Percentiles rank a stretch among this genome's conserved stretches.
Conservation (phyloP, 2,329 filamentous ascomycete species). For the Pseudopyricularia javanii region DNA sequence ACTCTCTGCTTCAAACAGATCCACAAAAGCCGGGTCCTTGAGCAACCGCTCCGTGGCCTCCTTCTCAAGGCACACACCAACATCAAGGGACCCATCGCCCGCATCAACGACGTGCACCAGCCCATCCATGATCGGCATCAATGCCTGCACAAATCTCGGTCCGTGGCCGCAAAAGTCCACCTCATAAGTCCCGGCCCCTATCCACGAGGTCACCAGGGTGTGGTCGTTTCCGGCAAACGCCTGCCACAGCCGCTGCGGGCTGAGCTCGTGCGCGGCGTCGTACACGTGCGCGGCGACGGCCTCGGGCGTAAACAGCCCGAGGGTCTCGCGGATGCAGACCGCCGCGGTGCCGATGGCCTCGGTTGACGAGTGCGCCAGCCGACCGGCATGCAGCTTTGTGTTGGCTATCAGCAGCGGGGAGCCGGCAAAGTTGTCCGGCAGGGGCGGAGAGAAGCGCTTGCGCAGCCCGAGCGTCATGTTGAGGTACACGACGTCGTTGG, state of each 20-base stretch:
- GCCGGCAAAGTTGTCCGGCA: constrained; percentile 27
- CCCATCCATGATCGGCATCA: constrained; percentile 29
- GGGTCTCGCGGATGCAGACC: constrained; percentile 18
- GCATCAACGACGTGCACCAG: constrained; percentile 27
- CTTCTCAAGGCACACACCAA: constrained; percentile 19
- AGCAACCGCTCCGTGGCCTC: constrained; percentile 15
- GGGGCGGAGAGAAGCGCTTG: constrained; percentile 20
- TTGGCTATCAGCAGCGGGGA: constrained; percentile 29
- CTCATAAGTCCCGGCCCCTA: constrained; percentile 21
- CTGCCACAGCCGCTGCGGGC: constrained; percentile 34
- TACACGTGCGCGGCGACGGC: constrained; percentile 26
- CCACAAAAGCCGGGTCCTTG: constrained; percentile 7
- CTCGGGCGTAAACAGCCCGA: constrained; percentile 22
- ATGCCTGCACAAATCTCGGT: constrained; percentile 24
- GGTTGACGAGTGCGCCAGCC: not conserved
- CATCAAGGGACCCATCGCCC: constrained; percentile 18
- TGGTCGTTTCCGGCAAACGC: constrained; percentile 28
- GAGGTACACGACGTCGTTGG: constrained; percentile 20
- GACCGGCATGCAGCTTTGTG: not conserved
- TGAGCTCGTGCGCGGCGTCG: constrained; percentile 26
- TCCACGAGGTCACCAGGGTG: constrained; percentile 31
- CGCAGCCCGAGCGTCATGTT: constrained; percentile 28
- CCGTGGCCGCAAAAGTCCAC: constrained; percentile 23
- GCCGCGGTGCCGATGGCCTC: constrained; percentile 12
- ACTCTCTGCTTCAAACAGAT: too few species aligned